Evolutionary conservation across 163 green algal genomes (phyloP), one percentile per base, ranked within the genome.

Genomic region (Chlorella variabilis): DNA sequence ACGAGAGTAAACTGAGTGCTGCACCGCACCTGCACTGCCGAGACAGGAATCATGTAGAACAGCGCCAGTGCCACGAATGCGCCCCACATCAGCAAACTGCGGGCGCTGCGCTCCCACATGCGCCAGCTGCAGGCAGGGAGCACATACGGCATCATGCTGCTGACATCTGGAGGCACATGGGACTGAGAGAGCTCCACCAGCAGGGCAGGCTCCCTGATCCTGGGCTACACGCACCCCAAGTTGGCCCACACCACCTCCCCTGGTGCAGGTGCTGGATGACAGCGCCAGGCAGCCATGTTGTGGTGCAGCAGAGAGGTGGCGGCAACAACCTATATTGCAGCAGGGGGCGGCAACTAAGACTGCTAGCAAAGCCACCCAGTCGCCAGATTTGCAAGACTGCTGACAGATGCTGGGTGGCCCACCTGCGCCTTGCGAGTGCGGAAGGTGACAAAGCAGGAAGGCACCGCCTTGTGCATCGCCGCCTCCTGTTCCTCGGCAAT

Each of bases 31-130:
- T 94, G 90, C 20, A 93, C 86, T 3, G 83, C 84, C 1, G 80
- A 62, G 1, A 86, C 84, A 13, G 86, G 68, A 8, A 87, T 74
- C 39, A 91, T 75, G 83, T 87, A 95, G 59, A 96, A 91, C 21
- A 93, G 38, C 4, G 80, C 63, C 27, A 91, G 66, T 23, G 42
- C 45, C 3, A 74, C 71, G 45, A 87, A 91, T 0, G 80, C 54
- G 13, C 73, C 71, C 75, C 85, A 88, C 34, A 41, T 71, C 20
- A 66, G 18, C 33, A 58, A 27, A 3, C 20, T 8, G 7, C 86
- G 76, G 27, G 15, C n/a, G 25, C 25, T 27, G 5, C 83, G 69
- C 71, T 85, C 83, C 78, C 71, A 80, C 59, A 61, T 17, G 33
- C 83, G 71, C 83, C 67, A 66, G 1, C 70, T 78, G 70, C 5